phyloP scores from a whole-genome alignment of 208 protist genomes.

The Lotmaria passim region DNA sequence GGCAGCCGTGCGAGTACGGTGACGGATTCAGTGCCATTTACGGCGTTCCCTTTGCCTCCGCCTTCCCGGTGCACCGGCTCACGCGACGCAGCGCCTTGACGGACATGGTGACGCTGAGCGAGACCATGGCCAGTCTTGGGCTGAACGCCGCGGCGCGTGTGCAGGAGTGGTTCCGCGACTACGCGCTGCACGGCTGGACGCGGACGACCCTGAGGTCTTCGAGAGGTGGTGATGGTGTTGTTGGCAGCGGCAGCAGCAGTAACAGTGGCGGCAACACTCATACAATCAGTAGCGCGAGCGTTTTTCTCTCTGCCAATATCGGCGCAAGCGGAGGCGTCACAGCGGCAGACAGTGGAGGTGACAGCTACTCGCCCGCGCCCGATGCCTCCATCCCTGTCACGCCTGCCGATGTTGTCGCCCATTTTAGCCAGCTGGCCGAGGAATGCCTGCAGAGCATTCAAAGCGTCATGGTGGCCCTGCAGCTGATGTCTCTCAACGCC shows the following conservation, averaged over 20 bases:
- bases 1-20: not conserved
- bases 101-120: conserved; percentile 35
- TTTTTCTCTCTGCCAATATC: conserved; percentile 12
- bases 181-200: conserved; percentile 13
- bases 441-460: conserved; percentile 35
- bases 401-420: conserved; percentile 7
- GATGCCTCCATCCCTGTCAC: conserved; percentile 1
- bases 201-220: not conserved
- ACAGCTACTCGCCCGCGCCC: not conserved
- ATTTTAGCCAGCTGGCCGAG: conserved; percentile 24
- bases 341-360: not conserved
- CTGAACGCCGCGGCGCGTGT: conserved; percentile 40
- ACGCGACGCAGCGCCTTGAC: conserved; percentile 6
- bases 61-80: conserved; percentile 19
- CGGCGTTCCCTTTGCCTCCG: conserved; percentile 12
- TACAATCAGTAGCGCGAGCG: not conserved
- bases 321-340: not conserved
- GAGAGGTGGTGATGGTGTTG: not conserved
- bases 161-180: conserved; percentile 39
- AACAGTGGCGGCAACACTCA: not conserved
- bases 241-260: not conserved
- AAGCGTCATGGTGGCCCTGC: conserved; percentile 27
- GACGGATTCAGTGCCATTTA: conserved; percentile 28
- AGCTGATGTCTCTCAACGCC: conserved; percentile 18
- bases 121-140: conserved; percentile 47